Evolutionary conservation across 1,139 yeast species (phyloP), one percentile per base, ranked within the genome.

Genomic region (Lizanozyma gosingica): DNA sequence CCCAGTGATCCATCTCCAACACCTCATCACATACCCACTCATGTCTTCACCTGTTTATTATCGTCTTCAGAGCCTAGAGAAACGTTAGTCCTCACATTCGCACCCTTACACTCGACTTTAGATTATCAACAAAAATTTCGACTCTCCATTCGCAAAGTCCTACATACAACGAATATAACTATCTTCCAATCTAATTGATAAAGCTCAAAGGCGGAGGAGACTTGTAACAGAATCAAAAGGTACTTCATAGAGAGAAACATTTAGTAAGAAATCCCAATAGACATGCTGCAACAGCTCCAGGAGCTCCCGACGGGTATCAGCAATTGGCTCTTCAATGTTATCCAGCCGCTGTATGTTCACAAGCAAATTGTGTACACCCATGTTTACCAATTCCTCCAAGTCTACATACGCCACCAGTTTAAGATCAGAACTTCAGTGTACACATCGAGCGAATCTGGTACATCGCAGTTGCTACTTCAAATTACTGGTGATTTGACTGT

Each of bases 371-470:
- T 77, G 0, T 85, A 83, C 51, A 71, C 76, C 33, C 94, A 88
- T 51, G 63, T 78, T 1, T 73, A 80, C 14, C 70, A 67, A 36
- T 65, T 76, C 16, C 65, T 90, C 34, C 71, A 69, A 40, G 54
- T 64, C 11, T 66, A 56, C 40, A 22, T 22, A 22, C 6, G 29
- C 6, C 74, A 76, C 29, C 60, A 77, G 1, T 66, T 87, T 41
- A 69, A 74, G 47, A 82, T 92, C 16, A 65, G 86, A 45, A 88
- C 97, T 0, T 74, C 78, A 43, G 83, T 86, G 1, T 79, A 73
- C 54, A 82, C 88, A 0, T 65, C 76, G 2, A 55, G 56, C 39
- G 70, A 67, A 16, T 51, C 65, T 1, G 96, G 97, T 1, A 59
- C 57, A 11, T 67, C 84, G 1, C 66, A 70, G 32, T 65, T 88